phyloP scores from a whole-genome alignment of 345 rosid species.

The Acer negundo region DNA sequence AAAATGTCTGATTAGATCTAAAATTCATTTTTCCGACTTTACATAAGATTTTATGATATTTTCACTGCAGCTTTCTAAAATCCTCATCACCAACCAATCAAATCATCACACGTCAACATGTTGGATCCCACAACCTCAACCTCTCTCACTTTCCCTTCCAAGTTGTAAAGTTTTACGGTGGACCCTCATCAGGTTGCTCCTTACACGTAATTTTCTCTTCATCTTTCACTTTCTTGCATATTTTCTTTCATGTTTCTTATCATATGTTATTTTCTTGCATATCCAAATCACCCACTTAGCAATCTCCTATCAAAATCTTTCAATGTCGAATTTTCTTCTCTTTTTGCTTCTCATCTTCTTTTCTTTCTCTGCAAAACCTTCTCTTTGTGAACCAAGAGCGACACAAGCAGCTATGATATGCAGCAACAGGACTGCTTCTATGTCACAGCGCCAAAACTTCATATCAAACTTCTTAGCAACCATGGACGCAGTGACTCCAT shows the following conservation, averaged over 20 bases:
- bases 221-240: not conserved
- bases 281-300: not conserved
- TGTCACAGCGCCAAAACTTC: constrained; percentile 41
- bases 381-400: constrained; percentile 75
- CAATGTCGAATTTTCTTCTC: constrained; percentile 1
- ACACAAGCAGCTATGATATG: constrained; percentile 54
- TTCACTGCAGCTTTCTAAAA: no score
- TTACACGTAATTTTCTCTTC: not conserved
- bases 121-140: no score
- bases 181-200: no score
- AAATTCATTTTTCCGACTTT: no score
- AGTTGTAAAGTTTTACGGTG: no score
- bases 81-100: no score
- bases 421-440: constrained; percentile 56
- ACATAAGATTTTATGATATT: no score
- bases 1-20: no score
- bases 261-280: not conserved
- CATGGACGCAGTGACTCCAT: constrained; percentile 47
- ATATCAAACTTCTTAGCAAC: constrained; percentile 54
- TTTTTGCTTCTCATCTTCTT: constrained; percentile 25
- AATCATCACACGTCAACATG: no score
- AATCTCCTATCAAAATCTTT: not conserved
- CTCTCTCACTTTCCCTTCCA: no score
- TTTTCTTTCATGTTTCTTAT: not conserved
- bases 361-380: constrained; percentile 30